Percentiles rank a stretch among this genome's conserved stretches.
phyloP scores from a whole-genome alignment of 192 early-diverging fungal genomes.

The Podila verticillata region DNA sequence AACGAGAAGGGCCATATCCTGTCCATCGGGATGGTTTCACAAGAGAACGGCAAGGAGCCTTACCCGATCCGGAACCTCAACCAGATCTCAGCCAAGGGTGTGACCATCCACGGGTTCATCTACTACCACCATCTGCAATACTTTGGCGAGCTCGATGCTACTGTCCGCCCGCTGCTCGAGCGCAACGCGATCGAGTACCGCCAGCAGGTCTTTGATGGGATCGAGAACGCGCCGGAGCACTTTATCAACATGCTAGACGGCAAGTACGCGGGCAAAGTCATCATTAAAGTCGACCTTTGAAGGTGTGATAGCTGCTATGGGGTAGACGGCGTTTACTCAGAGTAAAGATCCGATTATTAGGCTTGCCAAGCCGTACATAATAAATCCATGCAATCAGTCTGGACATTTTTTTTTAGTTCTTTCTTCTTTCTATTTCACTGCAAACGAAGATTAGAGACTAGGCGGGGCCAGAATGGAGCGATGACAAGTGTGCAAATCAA shows the following conservation, averaged over 20 bases:
- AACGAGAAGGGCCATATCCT: constrained; percentile 72
- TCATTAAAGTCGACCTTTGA: constrained; percentile 62
- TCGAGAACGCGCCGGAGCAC: constrained; percentile 57
- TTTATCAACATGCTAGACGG: constrained; percentile 70
- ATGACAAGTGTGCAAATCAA: too few species aligned
- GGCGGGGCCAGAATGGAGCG: too few species aligned
- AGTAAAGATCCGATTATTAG: too few species aligned
- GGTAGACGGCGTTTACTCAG: too few species aligned
- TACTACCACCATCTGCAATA: constrained; percentile 52
- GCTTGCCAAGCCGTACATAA: too few species aligned
- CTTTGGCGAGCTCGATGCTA: constrained; percentile 54
- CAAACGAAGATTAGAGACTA: too few species aligned
- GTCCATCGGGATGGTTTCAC: constrained; percentile 78
- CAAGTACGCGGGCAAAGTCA: constrained; percentile 73
- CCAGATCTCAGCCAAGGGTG: constrained; percentile 59
- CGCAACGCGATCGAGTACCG: constrained; percentile 24
- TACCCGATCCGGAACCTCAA: constrained; percentile 71
- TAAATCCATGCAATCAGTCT: too few species aligned
- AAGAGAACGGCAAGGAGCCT: constrained; percentile 69
- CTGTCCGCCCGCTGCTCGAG: constrained; percentile 28
- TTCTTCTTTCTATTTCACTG: too few species aligned
- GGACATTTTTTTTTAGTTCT: too few species aligned
- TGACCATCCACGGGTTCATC: constrained; percentile 71
- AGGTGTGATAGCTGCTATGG: background rate
- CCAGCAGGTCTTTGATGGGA: constrained; percentile 38